Base-by-base conservation (phyloP, 2,329 filamentous ascomycete genomes). In the Cercospora sp. region DNA sequence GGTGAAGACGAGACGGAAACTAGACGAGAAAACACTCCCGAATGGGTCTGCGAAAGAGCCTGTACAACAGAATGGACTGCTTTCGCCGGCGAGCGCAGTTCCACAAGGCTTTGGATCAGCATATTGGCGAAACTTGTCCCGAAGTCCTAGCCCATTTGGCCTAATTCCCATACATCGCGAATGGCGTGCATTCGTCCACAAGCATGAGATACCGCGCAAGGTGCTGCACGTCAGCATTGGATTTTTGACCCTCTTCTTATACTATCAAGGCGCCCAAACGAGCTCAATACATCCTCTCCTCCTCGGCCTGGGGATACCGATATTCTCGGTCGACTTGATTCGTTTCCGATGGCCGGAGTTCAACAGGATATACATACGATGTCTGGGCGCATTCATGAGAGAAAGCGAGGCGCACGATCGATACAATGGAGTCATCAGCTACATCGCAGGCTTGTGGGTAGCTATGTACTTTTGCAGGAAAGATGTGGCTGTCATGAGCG, bases 381-480 rank as follows among this genome's bases (percentile, higher is more conserved):
- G 87, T 42, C 82, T 98, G 13, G 95, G 95, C 58, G 93, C 94
- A 0, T 85, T 99, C 74, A 99, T 99, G 95, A 91, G 95, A 64
- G 95, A 99, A 83, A 95, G 91, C 72, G 95, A 99, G 81, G 96
- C 94, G 73, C 77, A 80, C 68, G 86, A 90, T 59, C 92, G 93
- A 62, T 99, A 93, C 85, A 99, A 99, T 78, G 95, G 95, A 63
- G 94, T 98, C 73, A 96, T 99, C 72, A 97, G 92, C 84, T 99
- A 98, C 80, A 87, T 99, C 9, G 87, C 97, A 7, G 95, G 95
- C 66, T 90, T 93, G 30, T 97, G 93, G 89, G 85, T 89, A 33
- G 93, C 94, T 16, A 87, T 98, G 72, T 88, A 88, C 73, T 93
- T 92, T 79, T 93, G 96, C 79, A 93, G 94, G 71, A 99, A 98